Conservation (phyloP, 305 asterid species). For the Withania somnifera region DNA sequence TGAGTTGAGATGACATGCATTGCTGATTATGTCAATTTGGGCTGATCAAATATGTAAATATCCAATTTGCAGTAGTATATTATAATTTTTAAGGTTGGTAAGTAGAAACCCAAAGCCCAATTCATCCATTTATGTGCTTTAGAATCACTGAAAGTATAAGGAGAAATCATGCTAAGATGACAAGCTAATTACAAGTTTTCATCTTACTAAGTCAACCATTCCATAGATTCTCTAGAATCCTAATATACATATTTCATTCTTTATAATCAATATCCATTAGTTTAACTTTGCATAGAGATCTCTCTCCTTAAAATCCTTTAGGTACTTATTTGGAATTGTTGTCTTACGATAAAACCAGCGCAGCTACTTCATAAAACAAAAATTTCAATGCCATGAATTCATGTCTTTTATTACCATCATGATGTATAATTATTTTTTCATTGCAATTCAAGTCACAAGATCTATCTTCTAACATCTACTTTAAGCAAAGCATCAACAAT, state of each 20-base stretch:
- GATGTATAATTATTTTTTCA: neutral
- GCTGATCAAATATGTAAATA: neutral
- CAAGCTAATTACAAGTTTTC: neutral
- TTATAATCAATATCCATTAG: neutral
- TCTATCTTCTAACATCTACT: neutral
- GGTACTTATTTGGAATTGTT: neutral
- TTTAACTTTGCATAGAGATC: neutral
- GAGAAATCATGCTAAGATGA: neutral
- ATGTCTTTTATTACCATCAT: neutral
- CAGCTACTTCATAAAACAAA: neutral
- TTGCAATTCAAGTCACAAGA: neutral
- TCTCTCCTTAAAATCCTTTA: neutral
- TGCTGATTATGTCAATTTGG: neutral
- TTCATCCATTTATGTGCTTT: neutral
- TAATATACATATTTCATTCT: neutral
- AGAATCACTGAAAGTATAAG: neutral
- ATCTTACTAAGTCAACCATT: neutral
- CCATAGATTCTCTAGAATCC: neutral
- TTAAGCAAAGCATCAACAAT: neutral
- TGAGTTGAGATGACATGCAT: neutral
- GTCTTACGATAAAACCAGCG: neutral
- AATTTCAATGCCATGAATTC: neutral
- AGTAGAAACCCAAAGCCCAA: neutral
- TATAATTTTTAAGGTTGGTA: neutral
- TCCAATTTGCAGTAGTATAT: neutral